phyloP scores from a whole-genome alignment of 2,329 filamentous ascomycete genomes.

The Claviceps monticola region DNA sequence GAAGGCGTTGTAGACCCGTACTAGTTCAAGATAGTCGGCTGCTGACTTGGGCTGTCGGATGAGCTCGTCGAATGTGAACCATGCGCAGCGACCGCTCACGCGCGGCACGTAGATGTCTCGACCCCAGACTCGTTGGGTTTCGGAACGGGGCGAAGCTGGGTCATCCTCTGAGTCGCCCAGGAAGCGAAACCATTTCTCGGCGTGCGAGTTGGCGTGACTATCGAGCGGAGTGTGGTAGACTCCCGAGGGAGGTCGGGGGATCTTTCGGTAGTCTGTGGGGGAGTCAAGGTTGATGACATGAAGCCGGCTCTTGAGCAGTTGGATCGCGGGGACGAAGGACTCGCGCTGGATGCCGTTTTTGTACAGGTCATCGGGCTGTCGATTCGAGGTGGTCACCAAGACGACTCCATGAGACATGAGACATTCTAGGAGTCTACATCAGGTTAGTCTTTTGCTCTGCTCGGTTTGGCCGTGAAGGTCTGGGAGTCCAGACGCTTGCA shows the following conservation, averaged over 20 bases:
- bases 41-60: conserved; percentile 81
- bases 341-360: conserved; percentile 95
- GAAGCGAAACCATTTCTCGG: conserved; percentile 91
- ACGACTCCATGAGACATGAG: conserved; percentile 97
- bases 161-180: conserved; percentile 59
- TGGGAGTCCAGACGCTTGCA: not conserved
- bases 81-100: conserved; percentile 76
- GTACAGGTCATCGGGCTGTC: conserved; percentile 93
- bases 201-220: conserved; percentile 61
- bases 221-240: conserved; percentile 90
- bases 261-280: conserved; percentile 92
- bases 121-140: conserved; percentile 81
- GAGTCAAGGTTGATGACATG: conserved; percentile 92
- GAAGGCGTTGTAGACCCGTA: conserved; percentile 81
- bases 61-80: conserved; percentile 86
- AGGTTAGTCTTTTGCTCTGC: not conserved
- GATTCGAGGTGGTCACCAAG: conserved; percentile 87
- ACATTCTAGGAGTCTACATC: conserved; percentile 59
- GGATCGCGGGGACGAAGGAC: conserved; percentile 90
- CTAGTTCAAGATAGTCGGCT: conserved; percentile 88
- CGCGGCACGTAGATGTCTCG: conserved; percentile 75
- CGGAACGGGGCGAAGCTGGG: conserved; percentile 47
- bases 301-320: conserved; percentile 71
- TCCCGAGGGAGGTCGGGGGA: conserved; percentile 79
- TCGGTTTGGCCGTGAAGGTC: not conserved